Conservation (phyloP, 2,329 filamentous ascomycete species). For the Fusarium gaditjirri region DNA sequence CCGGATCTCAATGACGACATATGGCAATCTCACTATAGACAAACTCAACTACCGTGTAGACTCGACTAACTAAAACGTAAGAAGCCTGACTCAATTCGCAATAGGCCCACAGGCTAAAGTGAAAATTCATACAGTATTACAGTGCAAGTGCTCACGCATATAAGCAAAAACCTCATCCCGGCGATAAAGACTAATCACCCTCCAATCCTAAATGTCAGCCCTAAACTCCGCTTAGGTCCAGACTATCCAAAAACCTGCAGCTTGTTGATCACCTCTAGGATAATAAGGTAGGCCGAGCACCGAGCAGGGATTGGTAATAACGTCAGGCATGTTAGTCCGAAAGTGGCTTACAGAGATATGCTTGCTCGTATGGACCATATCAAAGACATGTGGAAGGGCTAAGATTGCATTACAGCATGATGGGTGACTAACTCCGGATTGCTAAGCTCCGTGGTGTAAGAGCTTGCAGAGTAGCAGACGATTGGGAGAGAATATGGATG, state of each 20-base stretch:
- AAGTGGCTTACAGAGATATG: slow-evolving; percentile 13
- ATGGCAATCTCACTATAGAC: neutral
- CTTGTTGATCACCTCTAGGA: neutral
- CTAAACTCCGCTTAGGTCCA: slow-evolving; percentile 39
- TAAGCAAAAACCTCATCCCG: slow-evolving; percentile 12
- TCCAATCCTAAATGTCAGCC: slow-evolving; percentile 30
- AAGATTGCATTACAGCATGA: neutral
- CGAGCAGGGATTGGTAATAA: slow-evolving; percentile 42
- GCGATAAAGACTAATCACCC: slow-evolving; percentile 40
- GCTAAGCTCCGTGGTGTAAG: slow-evolving; percentile 19
- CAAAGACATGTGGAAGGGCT: neutral
- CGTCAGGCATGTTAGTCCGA: slow-evolving; percentile 28
- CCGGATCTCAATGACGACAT: slow-evolving; percentile 20
- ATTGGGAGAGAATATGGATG: neutral
- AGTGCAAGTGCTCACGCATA: neutral
- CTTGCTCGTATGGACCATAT: neutral
- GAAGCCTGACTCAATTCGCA: neutral
- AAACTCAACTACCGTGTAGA: neutral
- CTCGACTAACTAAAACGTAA: neutral
- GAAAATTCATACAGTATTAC: neutral
- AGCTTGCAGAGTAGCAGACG: neutral
- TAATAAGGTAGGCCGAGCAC: slow-evolving; percentile 17
- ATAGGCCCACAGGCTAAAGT: neutral
- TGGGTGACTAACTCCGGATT: slow-evolving; percentile 13
- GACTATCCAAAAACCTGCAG: slow-evolving; percentile 9